Conservation (phyloP, 192 early-diverging fungal genomes). For the Coemansia sp. region DNA sequence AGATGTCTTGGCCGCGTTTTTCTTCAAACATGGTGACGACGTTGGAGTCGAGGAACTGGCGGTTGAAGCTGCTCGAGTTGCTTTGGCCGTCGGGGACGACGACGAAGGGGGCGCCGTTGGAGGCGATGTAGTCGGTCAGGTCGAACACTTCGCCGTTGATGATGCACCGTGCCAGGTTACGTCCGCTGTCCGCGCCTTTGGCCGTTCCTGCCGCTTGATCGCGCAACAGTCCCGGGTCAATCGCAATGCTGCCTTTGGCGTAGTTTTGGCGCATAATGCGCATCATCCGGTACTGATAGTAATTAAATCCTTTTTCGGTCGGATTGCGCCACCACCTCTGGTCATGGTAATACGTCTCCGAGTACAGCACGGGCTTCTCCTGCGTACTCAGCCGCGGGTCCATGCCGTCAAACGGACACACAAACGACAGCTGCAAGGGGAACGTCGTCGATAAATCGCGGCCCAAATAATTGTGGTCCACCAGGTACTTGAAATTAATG, state of each 20-base stretch:
- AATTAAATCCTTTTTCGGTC: conserved; percentile 61
- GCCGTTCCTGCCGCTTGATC: conserved; percentile 51
- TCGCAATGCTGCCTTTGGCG: conserved; percentile 64
- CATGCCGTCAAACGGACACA: conserved; percentile 58
- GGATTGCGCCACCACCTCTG: conserved; percentile 60
- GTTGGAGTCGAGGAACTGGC: conserved; percentile 60
- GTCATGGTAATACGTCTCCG: conserved; percentile 66
- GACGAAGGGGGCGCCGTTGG: conserved; percentile 51
- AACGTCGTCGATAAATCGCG: conserved; percentile 66
- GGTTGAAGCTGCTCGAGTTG: conserved; percentile 41
- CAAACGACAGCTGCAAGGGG: conserved; percentile 63
- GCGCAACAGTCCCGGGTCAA: conserved; percentile 53
- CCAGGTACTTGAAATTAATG: conserved; percentile 53
- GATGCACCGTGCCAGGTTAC: conserved; percentile 56
- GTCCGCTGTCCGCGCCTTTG: conserved; percentile 40
- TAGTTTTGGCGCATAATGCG: conserved; percentile 65
- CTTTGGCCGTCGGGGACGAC: conserved; percentile 49
- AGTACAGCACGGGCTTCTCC: conserved; percentile 54
- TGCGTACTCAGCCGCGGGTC: conserved; percentile 54
- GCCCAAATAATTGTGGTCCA: conserved; percentile 63
- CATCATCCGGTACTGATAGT: conserved; percentile 63
- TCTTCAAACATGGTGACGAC: conserved; percentile 66
- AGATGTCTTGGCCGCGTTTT: conserved; percentile 63
- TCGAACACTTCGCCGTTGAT: conserved; percentile 72
- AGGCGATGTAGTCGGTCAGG: conserved; percentile 64